Percentiles rank a stretch among this genome's conserved stretches.
Evolutionary conservation across 805 yeast genomes (phyloP).

Genomic region (Wickerhamiella nectarea): DNA sequence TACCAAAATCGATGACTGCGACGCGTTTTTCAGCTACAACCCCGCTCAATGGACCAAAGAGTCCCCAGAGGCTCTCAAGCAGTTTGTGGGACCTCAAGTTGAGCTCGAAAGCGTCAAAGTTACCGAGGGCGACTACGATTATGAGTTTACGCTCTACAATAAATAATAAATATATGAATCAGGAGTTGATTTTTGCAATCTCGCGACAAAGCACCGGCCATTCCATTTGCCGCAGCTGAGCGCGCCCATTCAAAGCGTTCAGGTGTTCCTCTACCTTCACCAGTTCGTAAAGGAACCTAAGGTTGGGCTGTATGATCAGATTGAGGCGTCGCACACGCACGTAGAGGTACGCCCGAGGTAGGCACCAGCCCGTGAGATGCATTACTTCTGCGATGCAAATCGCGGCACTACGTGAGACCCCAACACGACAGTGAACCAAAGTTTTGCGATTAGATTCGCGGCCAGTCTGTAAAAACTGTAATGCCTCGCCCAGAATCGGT

Average conservation of each 20-base stretch:
- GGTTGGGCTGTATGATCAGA: conserved; percentile 86
- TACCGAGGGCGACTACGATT: conserved; percentile 39
- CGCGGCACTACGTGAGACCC: conserved; percentile 89
- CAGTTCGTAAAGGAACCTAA: conserved; percentile 81
- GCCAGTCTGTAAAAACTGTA: conserved; percentile 46
- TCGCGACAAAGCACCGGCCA: conserved; percentile 84
- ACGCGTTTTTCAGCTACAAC: conserved; percentile 43
- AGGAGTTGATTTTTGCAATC: conserved; percentile 41
- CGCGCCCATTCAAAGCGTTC: conserved; percentile 18
- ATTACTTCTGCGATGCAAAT: conserved; percentile 92
- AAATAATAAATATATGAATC: conserved; percentile 44
- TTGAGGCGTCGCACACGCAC: conserved; percentile 85
- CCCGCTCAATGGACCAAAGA: conserved; percentile 23
- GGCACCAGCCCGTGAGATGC: conserved; percentile 51
- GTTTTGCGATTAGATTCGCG: conserved; percentile 26
- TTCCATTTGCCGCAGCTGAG: conserved; percentile 49
- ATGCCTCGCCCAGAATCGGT: conserved; percentile 44
- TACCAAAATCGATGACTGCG: conserved; percentile 38
- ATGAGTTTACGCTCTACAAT: conserved; percentile 45
- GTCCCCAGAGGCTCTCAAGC: conserved; percentile 27
- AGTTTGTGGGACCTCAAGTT: conserved; percentile 27
- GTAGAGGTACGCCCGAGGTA: conserved; percentile 70
- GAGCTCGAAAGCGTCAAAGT: conserved; percentile 18
- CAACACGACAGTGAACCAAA: conserved; percentile 87
- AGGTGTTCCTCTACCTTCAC: conserved; percentile 48